Base-by-base conservation (phyloP, 169 alveolate genomes). In the Eimeria necatrix region DNA sequence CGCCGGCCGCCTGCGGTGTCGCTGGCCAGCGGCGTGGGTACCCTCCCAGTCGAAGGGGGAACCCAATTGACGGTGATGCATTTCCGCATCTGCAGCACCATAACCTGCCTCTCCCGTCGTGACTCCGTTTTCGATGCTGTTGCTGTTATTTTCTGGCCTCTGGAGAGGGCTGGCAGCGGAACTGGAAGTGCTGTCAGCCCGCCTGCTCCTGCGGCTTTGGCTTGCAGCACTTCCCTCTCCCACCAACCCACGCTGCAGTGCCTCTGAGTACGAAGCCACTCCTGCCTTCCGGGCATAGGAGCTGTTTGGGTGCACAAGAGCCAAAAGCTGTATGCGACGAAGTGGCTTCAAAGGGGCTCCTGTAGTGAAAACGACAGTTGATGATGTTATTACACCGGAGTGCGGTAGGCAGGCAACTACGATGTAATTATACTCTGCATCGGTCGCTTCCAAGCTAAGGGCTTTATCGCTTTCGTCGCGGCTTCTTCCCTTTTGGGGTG, bases 251-350 rank as follows among this genome's bases (percentile, higher is more conserved):
- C 87, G 78, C 61, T 81, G 86, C 24, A 92, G 60, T 16, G 89
- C 90, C 85, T 92, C 93, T 9, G 89, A 86, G 64, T 81, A 92
- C n/a, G 88, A 51, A 14, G 87, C 64, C 53, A 92, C 89, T 20
- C 95, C 95, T 6, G 95, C 95, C 61, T 93, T 59, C 8, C 93
- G 84, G 4, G 88, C 95, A 10, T 92, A 92, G 4, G 95, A 71
- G 60, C 93, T 78, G 53, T 92, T 92, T 56, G 95, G 95, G 85
- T 92, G 95, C 60, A 92, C 91, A 24, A 92, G 95, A 16, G 95
- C 95, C 51, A 92, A 59, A 24, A 92, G 93, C 93, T 92, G 95
- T 56, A 92, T 93, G 8, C 95, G 91, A 48, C 95, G 95, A 83
- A 92, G 84, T 10, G 93, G 95, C 93, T 92, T 56, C 51, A 92